These are phyloP conservation scores for Neonectria hederae DNA, from an alignment of 2,329 filamentous ascomycete genomes.

Conservation along the genomic window DNA sequence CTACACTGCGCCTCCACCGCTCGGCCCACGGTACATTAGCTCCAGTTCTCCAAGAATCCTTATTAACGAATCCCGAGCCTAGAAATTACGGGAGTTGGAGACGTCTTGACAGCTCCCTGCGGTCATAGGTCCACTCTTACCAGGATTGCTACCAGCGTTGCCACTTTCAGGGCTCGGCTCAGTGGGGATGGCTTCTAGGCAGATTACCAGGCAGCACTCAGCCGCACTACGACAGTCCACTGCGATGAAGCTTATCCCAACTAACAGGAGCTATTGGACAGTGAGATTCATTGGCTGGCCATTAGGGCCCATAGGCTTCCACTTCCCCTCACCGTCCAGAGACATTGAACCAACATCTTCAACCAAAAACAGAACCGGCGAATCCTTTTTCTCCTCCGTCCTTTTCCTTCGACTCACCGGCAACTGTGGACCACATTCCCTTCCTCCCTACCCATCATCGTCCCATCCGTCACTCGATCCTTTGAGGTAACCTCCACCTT, in stretches of 20 bases:
- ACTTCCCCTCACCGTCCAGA: background rate
- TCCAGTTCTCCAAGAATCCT: background rate
- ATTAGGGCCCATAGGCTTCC: background rate
- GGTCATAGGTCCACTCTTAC: background rate
- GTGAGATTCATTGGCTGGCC: slow-evolving; percentile 3
- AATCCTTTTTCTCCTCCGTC: too few species aligned
- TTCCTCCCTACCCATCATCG: background rate
- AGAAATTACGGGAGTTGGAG: background rate
- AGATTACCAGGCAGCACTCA: slow-evolving; percentile 16
- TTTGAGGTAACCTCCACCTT: background rate
- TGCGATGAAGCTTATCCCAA: background rate
- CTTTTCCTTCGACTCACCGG: slow-evolving; percentile 18
- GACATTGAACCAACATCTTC: background rate
- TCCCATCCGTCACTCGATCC: background rate
- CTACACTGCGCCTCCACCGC: background rate
- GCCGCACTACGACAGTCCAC: slow-evolving; percentile 9
- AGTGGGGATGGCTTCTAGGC: slow-evolving; percentile 7
- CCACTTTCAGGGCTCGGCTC: background rate
- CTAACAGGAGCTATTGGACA: slow-evolving; percentile 3
- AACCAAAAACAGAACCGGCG: background rate
- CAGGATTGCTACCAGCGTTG: background rate
- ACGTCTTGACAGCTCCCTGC: background rate
- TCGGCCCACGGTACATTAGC: too few species aligned
- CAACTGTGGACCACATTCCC: background rate
- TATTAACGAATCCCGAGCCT: background rate